phyloP scores from a whole-genome alignment of 164 flowering plant genomes.

The Vitis rotundifolia region DNA sequence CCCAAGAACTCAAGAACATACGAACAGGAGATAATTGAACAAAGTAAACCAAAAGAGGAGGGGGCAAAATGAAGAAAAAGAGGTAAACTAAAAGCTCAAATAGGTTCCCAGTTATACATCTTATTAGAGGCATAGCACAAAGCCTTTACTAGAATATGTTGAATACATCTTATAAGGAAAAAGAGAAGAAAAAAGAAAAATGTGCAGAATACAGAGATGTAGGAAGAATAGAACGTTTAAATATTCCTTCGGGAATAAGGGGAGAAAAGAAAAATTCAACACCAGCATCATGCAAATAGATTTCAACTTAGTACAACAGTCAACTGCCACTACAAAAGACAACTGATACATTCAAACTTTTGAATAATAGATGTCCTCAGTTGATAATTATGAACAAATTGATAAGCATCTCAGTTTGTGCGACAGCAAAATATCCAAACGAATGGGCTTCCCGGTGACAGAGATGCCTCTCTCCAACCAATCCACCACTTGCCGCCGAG shows the following conservation, averaged over 20 bases:
- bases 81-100: too few species aligned
- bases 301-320: too few species aligned
- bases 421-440: slow-evolving; percentile 19
- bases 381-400: slow-evolving; percentile 4
- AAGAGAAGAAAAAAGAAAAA: too few species aligned
- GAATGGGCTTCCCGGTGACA: slow-evolving; percentile 22
- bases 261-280: background rate
- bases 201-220: too few species aligned
- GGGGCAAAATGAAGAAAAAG: too few species aligned
- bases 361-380: background rate
- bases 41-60: too few species aligned
- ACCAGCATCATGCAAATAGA: background rate
- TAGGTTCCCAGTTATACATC: too few species aligned
- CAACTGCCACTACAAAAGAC: slow-evolving; percentile 1
- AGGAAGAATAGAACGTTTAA: background rate
- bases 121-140: too few species aligned
- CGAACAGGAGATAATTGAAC: too few species aligned
- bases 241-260: background rate
- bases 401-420: slow-evolving; percentile 8
- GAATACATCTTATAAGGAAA: too few species aligned
- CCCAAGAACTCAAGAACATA: too few species aligned
- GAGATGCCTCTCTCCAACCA: slow-evolving; percentile 36
- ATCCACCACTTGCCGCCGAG: slow-evolving; percentile 43
- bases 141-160: too few species aligned
- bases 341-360: slow-evolving; percentile 3